phyloP scores from a whole-genome alignment of 345 rosid genomes.

The Crucihimalaya himalaica region DNA sequence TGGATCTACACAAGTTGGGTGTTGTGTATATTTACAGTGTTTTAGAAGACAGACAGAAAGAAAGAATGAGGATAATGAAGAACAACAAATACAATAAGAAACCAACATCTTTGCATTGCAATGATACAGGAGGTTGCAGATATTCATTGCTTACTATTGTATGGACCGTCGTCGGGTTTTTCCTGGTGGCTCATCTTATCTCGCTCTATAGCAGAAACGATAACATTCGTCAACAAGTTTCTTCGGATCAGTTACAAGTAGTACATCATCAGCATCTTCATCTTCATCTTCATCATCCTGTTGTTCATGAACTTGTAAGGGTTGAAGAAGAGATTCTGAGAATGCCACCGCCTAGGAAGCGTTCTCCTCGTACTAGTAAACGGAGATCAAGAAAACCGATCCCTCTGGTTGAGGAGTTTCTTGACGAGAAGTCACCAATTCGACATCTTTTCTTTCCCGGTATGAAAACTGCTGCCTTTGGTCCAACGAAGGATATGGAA shows the following conservation, averaged over 20 bases:
- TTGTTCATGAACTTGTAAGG: constrained; percentile 63
- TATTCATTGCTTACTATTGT: constrained; percentile 54
- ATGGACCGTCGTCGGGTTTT: constrained; percentile 77
- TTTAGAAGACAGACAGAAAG: constrained; percentile 54
- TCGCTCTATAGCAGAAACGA: constrained; percentile 48
- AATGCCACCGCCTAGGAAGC: constrained; percentile 79
- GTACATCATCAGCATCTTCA: not conserved
- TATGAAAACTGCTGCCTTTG: constrained; percentile 52
- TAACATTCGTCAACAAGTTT: constrained; percentile 35
- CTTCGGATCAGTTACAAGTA: constrained; percentile 22
- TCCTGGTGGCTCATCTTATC: constrained; percentile 62
- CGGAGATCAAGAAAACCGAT: constrained; percentile 67
- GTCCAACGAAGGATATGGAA: constrained; percentile 58
- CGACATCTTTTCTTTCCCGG: constrained; percentile 79
- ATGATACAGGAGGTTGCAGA: constrained; percentile 72
- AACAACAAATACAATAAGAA: constrained; percentile 71
- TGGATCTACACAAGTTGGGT: constrained; percentile 53
- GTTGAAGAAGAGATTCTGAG: constrained; percentile 77
- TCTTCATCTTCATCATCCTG: constrained; percentile 44
- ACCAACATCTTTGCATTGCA: constrained; percentile 68
- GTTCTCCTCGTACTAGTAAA: constrained; percentile 81
- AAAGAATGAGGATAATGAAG: constrained; percentile 48
- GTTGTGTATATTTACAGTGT: constrained; percentile 54
- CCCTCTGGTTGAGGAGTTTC: constrained; percentile 85
- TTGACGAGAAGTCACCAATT: constrained; percentile 87